Conservation (phyloP, 768 basidiomycete species). For the Terana coerulea region DNA sequence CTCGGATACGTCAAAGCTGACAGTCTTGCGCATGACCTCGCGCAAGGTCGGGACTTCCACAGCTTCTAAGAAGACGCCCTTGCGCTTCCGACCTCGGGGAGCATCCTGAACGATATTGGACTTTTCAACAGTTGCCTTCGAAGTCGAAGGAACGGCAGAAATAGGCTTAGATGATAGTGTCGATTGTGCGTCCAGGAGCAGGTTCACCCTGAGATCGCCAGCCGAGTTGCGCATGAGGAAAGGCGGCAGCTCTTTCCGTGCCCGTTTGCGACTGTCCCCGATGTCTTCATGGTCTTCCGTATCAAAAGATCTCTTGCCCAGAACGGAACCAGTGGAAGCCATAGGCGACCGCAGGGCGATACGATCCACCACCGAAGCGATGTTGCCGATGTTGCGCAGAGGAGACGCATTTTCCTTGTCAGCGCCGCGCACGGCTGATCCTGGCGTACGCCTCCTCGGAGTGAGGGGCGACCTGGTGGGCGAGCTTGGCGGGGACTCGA, state of each 20-base stretch:
- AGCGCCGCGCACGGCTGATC: slow-evolving; percentile 25
- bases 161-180: too few species aligned
- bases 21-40: slow-evolving; percentile 21
- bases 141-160: too few species aligned
- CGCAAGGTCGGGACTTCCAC: slow-evolving; percentile 44
- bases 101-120: too few species aligned
- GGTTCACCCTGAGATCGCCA: too few species aligned
- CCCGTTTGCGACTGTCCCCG: slow-evolving; percentile 13
- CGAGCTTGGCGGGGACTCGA: slow-evolving; percentile 13
- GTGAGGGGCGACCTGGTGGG: slow-evolving; percentile 10
- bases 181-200: too few species aligned
- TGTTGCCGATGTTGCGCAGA: slow-evolving; percentile 18
- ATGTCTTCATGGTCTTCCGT: slow-evolving; percentile 27
- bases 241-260: slow-evolving; percentile 2
- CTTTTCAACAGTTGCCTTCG: too few species aligned
- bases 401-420: slow-evolving; percentile 66
- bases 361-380: slow-evolving; percentile 42
- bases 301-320: slow-evolving; percentile 44
- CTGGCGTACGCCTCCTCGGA: slow-evolving; percentile 13
- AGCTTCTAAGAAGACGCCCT: slow-evolving; percentile 46
- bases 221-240: too few species aligned
- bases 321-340: slow-evolving; percentile 27
- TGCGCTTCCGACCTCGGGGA: slow-evolving; percentile 48
- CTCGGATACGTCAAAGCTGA: slow-evolving; percentile 17
- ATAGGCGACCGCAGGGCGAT: slow-evolving; percentile 37